Evolutionary conservation across 129 eudicot genomes (phyloP), one percentile per base, ranked within the genome.

Genomic region (Artemisia tridentata): DNA sequence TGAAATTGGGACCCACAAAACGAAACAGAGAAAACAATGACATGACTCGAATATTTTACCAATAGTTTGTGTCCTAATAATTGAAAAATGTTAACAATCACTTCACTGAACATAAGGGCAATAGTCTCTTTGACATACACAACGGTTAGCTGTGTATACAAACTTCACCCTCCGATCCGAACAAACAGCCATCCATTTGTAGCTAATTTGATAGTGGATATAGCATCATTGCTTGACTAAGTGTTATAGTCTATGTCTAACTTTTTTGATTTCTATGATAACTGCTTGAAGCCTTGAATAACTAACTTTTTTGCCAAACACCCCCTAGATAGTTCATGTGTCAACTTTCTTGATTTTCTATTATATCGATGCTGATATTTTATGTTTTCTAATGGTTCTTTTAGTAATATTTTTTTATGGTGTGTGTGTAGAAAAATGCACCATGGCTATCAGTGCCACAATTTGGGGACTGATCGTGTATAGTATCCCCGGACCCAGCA

Each of bases 391-490:
- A 45, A 65, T 45, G 31, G 8, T 43, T 43, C 14, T 16, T 18
- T 23, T 15, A 20, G 7, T 73, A 23, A 45, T 4, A 43, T 13
- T 53, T 23, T 25, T 17, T 63, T n/a, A 63, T 71, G 57, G n/a
- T 38, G 63, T 61, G 75, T 31, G 19, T 76, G 71, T 75, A 92
- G 98, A 92, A 80, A 69, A 72, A 75, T 65, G 89, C 83, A 21
- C 87, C 98, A 72, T 92, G 98, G 98, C 79, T 92, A 82, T 92
- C 98, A 19, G 98, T 92, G 69, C 98, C 98, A 34, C 98, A 92
- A 67, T 92, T 92, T 78, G 98, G 98, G 72, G 96, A 92, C 72
- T 92, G 98, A n/a, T n/a, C n/a, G n/a, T n/a, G n/a, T n/a, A n/a
- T n/a, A n/a, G n/a, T n/a, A n/a, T n/a, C n/a, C n/a, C n/a, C n/a